Evolutionary conservation across 306 rosid genomes (phyloP).

Genomic region (Ormosia semicastrata): DNA sequence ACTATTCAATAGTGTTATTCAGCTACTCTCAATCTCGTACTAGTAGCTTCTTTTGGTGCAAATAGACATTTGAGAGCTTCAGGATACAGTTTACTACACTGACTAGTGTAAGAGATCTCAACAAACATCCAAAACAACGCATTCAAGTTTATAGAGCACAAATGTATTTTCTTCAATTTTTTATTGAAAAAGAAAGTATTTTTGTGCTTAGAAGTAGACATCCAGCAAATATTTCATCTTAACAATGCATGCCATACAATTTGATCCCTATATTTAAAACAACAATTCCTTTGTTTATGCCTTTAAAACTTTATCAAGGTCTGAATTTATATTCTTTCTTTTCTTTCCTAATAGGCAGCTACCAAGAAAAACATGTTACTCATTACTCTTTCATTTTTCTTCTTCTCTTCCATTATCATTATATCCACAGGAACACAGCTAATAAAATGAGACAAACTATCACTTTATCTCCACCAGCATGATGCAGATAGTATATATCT

Average conservation of each 20-base stretch:
- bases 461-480: not conserved
- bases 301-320: not conserved
- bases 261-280: not conserved
- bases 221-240: slow-evolving; percentile 4
- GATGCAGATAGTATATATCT: not conserved
- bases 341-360: not conserved
- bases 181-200: not conserved
- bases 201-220: not conserved
- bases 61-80: not conserved
- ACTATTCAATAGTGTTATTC: not conserved
- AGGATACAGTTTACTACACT: not conserved
- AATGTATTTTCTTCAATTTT: not conserved
- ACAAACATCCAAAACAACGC: slow-evolving; percentile 4
- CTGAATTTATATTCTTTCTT: not conserved
- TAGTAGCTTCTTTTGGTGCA: not conserved
- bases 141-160: not conserved
- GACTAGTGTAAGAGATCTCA: not conserved
- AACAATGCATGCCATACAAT: not conserved
- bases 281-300: not conserved
- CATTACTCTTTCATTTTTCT: not conserved
- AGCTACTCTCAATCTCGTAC: not conserved
- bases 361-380: not conserved
- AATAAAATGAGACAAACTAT: not conserved
- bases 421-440: not conserved
- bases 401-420: not conserved